Base-by-base conservation (phyloP, 805 yeast species). In the Vanderwaltozyma verrucispora region DNA sequence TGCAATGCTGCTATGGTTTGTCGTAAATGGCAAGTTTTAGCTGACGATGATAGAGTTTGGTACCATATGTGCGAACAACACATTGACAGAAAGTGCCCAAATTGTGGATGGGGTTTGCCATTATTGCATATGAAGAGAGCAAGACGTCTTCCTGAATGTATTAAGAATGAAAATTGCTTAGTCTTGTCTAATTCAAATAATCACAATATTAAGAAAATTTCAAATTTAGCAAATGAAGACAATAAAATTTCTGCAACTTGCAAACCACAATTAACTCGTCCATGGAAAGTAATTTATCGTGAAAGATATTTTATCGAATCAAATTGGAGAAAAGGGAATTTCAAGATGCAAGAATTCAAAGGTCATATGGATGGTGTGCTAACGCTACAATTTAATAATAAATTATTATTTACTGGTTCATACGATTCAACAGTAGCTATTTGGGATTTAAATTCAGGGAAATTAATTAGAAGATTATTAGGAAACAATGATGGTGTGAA, bases 81-180 rank as follows among this genome's bases (percentile, higher is more conserved):
- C 60, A 92, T 92, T 38, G 98, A 92, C 62, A 72, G 94, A 42
- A 92, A 92, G 60, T 92, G 98, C 64, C 95, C 96, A 28, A 85
- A 85, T 54, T 92, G 98, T 64, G 98, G 98, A 13, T 92, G 98
- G 98, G 98, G 98, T 4, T 68, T 92, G 46, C 98, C 98, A 3
- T 64, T 92, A 42, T 74, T 92, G 75, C 95, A 87, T 52, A 85
- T 87, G 77, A 82, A 80, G 55, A 68, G 81, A 38, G 80, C 80
- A 2, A 61, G 82, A 43, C 42, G 37, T 36, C 37, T 37, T 20
- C 49, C 51, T 16, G 21, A 23, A 7, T 21, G 23, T 16, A 34
- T 14, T 10, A 12, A 18, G 11, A 36, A 34, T 7, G 20, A 19
- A 11, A 30, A 27, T 17, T 15, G 30, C 5, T 28, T 13, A 10